Evolutionary conservation across 352 stramenopile genomes (phyloP).

Genomic region (Elongisporangium senticosum): DNA sequence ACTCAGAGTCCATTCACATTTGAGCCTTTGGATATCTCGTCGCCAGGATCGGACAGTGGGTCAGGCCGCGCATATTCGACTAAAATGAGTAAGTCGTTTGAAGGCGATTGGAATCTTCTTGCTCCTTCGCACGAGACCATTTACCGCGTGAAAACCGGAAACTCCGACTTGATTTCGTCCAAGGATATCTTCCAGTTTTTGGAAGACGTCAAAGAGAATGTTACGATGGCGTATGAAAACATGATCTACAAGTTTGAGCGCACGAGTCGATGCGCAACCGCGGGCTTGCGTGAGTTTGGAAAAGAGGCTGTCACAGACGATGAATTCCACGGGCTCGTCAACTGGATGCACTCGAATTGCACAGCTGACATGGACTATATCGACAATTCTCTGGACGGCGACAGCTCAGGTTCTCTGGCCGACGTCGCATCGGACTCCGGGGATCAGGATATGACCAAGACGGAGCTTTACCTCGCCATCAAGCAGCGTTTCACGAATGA

Average conservation of each 20-base stretch:
- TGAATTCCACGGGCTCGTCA: conserved; percentile 27
- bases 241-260: conserved; percentile 27
- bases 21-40: no score
- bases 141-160: conserved; percentile 16
- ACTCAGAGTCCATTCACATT: no score
- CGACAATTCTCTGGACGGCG: neutral
- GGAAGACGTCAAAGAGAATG: conserved; percentile 15
- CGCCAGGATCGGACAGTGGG: no score
- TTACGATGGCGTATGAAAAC: conserved; percentile 13
- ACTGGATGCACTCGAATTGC: conserved; percentile 40
- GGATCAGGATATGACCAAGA: conserved; percentile 39
- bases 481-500: conserved; percentile 23
- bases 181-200: conserved; percentile 29
- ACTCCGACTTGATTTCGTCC: conserved; percentile 23
- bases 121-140: conserved; percentile 26
- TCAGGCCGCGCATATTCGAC: no score
- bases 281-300: conserved; percentile 17
- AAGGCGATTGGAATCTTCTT: conserved; percentile 29
- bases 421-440: conserved; percentile 10
- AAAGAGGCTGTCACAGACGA: conserved; percentile 20
- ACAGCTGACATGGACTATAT: conserved; percentile 5
- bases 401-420: no score
- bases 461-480: conserved; percentile 51
- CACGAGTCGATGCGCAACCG: conserved; percentile 22
- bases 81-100: no score